Evolutionary conservation across 371 early-diverging fungal genomes (phyloP), one percentile per base, ranked within the genome.

Genomic region (Mucor indicus): DNA sequence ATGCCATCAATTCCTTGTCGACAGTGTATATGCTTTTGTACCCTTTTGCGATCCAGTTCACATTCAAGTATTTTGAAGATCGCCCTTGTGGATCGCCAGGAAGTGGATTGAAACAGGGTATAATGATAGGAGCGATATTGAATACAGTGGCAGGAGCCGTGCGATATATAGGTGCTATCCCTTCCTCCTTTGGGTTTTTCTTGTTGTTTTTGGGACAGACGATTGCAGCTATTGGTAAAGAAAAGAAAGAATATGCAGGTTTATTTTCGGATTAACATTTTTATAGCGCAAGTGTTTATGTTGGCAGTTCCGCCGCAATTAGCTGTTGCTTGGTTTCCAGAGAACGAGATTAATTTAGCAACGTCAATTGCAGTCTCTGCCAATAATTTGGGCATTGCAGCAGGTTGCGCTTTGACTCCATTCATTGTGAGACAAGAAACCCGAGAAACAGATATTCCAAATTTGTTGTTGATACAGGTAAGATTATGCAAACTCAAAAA

Each of bases 311-410:
- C 79, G 2, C 77, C 79, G 12, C 68, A 62, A 33, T 54, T 79
- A 24, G 77, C 77, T 10, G 73, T 71, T 15, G 66, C 67, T 11
- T 79, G 77, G 79, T 79, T 79, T 56, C 70, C 66, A 0, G 55
- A 68, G 20, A 67, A 59, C 15, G 65, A 73, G 50, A 58, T 71
- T 38, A 77, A 77, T 46, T 22, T 70, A 25, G 69, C 66, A 7
- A 73, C 73, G 2, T 60, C 77, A 1, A 58, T 80, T 44, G 80
- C 74, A 1, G 74, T 77, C 13, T 71, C 72, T 6, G 69, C 72
- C 1, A 77, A 80, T 50, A 72, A 69, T 31, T 56, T 77, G 13
- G 80, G 80, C 5, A 61, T 73, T 19, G 80, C 77, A 5, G 58
- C 57, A 29, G 80, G 80, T 27, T 76, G 77, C 51, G 62, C 71